A percentile compares a stretch with the other conserved stretches of the same genome.
phyloP scores from a whole-genome alignment of 2,329 filamentous ascomycete genomes.

The Penicillium vulpinum region DNA sequence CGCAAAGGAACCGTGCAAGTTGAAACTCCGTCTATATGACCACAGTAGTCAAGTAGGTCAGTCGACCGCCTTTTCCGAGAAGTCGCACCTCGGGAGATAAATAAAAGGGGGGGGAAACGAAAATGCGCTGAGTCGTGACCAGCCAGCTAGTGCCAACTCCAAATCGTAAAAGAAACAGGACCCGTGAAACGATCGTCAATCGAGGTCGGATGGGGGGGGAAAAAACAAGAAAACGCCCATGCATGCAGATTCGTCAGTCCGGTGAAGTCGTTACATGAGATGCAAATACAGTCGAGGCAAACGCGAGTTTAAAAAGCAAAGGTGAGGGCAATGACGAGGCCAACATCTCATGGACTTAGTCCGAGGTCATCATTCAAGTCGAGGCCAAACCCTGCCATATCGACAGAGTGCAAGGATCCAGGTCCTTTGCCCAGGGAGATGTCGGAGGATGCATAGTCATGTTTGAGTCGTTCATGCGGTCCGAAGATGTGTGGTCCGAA shows the following conservation, averaged over 20 bases:
- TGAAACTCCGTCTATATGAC: conserved; percentile 12
- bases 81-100: conserved; percentile 7
- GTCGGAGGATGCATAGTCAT: conserved; percentile 47
- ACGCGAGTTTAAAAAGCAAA: conserved; percentile 17
- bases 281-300: conserved; percentile 34
- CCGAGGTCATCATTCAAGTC: conserved; percentile 42
- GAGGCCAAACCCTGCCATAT: conserved; percentile 47
- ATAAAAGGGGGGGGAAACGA: conserved; percentile 11
- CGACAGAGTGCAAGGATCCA: conserved; percentile 46
- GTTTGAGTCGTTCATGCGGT: conserved; percentile 44
- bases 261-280: conserved; percentile 43
- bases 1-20: conserved; percentile 12
- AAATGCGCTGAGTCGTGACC: conserved; percentile 35
- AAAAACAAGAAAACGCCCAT: conserved; percentile 37
- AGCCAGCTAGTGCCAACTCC: conserved; percentile 38
- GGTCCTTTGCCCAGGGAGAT: conserved; percentile 46
- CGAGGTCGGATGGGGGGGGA: conserved; percentile 18
- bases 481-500: conserved; percentile 43
- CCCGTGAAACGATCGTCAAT: conserved; percentile 24
- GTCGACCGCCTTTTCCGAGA: not conserved
- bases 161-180: conserved; percentile 23
- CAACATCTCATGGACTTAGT: conserved; percentile 38
- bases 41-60: conserved; percentile 6
- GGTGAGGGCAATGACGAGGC: not conserved
- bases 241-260: conserved; percentile 44